Conservation (phyloP, 1,284 basidiomycete genomes). For the Rhodotorula mucilaginosa region DNA sequence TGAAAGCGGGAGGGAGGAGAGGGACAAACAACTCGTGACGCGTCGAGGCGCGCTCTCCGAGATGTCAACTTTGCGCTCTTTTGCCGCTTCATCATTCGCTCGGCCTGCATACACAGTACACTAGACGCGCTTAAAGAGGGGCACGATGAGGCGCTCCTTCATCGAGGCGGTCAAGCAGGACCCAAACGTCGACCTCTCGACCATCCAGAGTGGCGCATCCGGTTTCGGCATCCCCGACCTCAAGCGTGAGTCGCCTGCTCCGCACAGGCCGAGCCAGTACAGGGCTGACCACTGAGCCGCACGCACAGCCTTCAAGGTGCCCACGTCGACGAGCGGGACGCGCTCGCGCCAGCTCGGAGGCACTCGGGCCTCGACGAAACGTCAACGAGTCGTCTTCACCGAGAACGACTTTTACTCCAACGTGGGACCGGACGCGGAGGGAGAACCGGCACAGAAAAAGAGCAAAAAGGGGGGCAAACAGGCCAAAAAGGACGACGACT, state of each 20-base stretch:
- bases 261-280: neutral
- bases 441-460: conserved; percentile 22
- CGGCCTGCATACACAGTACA: neutral
- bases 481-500: conserved; percentile 52
- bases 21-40: neutral
- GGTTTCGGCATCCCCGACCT: conserved; percentile 29
- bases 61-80: neutral
- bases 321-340: conserved; percentile 8
- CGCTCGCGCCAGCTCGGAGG: conserved; percentile 18
- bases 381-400: conserved; percentile 31
- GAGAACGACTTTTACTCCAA: conserved; percentile 39
- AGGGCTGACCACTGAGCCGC: no score
- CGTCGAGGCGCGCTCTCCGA: neutral
- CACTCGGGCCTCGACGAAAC: conserved; percentile 22
- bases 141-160: conserved; percentile 32
- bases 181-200: neutral
- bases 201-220: conserved; percentile 33
- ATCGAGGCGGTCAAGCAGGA: conserved; percentile 16
- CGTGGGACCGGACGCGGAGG: neutral
- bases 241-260: conserved; percentile 27
- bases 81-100: neutral
- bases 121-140: neutral
- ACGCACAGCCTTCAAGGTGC: conserved; percentile 38
- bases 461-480: conserved; percentile 56
- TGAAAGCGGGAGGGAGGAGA: neutral